A percentile compares a stretch with the other conserved stretches of the same genome.
These are phyloP conservation scores for Phytophthora vignae DNA, from an alignment of 352 stramenopile species.

Conservation along the genomic window DNA sequence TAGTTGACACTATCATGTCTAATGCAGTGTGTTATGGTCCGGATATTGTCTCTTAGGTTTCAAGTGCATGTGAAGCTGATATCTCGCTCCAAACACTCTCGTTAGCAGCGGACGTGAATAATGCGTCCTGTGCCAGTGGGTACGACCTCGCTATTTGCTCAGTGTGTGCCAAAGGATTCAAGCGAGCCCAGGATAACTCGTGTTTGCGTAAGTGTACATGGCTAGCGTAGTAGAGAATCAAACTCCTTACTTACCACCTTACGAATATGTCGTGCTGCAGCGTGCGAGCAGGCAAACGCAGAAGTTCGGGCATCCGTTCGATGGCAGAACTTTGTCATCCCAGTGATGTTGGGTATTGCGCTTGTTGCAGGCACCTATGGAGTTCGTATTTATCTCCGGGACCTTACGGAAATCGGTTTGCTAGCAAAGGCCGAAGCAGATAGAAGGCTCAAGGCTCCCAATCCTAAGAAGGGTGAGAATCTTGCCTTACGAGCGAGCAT, in stretches of 20 bases:
- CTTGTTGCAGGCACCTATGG: constrained; percentile 42
- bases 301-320: constrained; percentile 57
- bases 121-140: constrained; percentile 45
- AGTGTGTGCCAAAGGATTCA: constrained; percentile 64
- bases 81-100: constrained; percentile 49
- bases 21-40: background rate
- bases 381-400: constrained; percentile 62
- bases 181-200: constrained; percentile 60
- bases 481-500: constrained; percentile 35
- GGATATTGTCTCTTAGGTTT: constrained; percentile 35
- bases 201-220: constrained; percentile 55
- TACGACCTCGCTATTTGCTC: constrained; percentile 79
- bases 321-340: constrained; percentile 84
- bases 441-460: constrained; percentile 48
- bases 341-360: constrained; percentile 51
- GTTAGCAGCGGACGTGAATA: constrained; percentile 26
- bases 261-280: constrained; percentile 28
- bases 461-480: constrained; percentile 18
- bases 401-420: constrained; percentile 67
- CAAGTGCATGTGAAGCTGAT: constrained; percentile 55
- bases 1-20: background rate
- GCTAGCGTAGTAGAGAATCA: background rate
- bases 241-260: background rate
- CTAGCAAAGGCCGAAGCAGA: constrained; percentile 72
- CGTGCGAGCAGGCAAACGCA: constrained; percentile 60